Evolutionary conservation across 2,329 filamentous ascomycete species (phyloP).

Genomic region (Helotiales sp.): DNA sequence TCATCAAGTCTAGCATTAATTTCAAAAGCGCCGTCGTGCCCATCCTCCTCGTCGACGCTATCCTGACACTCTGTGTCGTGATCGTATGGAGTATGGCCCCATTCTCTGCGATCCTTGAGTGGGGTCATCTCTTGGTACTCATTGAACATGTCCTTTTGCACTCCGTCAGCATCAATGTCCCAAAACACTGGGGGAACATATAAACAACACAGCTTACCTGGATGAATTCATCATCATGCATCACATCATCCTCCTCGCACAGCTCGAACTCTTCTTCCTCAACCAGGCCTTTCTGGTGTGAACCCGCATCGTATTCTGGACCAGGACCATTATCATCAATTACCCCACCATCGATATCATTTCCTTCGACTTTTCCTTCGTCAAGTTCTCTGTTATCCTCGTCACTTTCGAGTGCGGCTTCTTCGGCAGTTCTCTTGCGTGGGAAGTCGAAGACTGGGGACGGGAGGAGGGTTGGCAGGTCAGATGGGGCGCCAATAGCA

Average conservation of each 20-base stretch:
- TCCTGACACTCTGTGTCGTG: not conserved
- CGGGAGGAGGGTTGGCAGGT: not conserved
- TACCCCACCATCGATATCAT: too few relatives aligned
- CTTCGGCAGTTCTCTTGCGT: not conserved
- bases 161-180: not conserved
- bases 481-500: not conserved
- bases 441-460: not conserved
- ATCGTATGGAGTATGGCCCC: not conserved
- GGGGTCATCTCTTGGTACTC: not conserved
- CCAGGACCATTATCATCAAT: too few relatives aligned
- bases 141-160: not conserved
- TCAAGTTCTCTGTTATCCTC: too few relatives aligned
- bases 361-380: too few relatives aligned
- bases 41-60: not conserved
- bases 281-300: not conserved
- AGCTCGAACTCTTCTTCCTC: not conserved
- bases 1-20: not conserved
- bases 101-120: not conserved
- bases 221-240: not conserved
- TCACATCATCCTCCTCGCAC: not conserved
- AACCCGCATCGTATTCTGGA: too few relatives aligned
- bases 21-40: not conserved
- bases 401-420: not conserved
- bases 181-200: too few relatives aligned
- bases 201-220: not conserved